phyloP scores from a whole-genome alignment of 306 rosid genomes.

The Lathyrus oleraceus region DNA sequence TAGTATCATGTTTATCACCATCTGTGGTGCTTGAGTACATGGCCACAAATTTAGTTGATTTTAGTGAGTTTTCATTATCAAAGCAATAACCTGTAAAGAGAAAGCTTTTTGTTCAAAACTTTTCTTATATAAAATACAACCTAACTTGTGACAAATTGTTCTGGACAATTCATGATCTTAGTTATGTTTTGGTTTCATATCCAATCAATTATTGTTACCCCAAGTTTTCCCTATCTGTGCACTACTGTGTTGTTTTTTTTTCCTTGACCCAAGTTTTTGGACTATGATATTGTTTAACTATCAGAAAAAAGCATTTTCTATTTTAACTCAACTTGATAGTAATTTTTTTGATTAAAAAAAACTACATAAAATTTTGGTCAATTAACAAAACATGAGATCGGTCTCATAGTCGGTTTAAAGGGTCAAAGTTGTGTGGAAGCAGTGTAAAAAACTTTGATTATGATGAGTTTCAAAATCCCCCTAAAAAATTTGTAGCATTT shows the following conservation, averaged over 20 bases:
- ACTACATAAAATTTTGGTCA: too few species aligned
- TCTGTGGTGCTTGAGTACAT: conserved; percentile 31
- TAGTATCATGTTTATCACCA: conserved; percentile 36
- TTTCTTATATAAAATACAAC: conserved; percentile 7
- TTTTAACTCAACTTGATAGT: too few species aligned
- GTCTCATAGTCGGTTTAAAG: too few species aligned
- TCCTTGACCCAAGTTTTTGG: too few species aligned
- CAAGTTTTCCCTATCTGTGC: neutral
- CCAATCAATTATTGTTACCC: neutral
- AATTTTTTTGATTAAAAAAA: too few species aligned
- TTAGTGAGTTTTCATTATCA: conserved; percentile 29
- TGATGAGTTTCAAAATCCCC: too few species aligned
- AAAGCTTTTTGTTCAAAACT: neutral
- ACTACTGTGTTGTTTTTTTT: neutral
- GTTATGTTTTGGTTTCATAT: neutral
- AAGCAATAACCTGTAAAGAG: conserved; percentile 40
- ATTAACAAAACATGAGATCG: too few species aligned
- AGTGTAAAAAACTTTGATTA: too few species aligned
- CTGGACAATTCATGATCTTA: neutral
- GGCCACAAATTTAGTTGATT: conserved; percentile 36
- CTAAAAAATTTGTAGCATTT: too few species aligned
- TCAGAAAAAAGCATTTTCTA: too few species aligned
- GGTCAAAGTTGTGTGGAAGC: too few species aligned
- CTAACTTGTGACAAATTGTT: conserved; percentile 14
- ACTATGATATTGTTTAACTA: too few species aligned